Evolutionary conservation across 2,329 filamentous ascomycete genomes (phyloP).

Genomic region (Mariannaea elegans): DNA sequence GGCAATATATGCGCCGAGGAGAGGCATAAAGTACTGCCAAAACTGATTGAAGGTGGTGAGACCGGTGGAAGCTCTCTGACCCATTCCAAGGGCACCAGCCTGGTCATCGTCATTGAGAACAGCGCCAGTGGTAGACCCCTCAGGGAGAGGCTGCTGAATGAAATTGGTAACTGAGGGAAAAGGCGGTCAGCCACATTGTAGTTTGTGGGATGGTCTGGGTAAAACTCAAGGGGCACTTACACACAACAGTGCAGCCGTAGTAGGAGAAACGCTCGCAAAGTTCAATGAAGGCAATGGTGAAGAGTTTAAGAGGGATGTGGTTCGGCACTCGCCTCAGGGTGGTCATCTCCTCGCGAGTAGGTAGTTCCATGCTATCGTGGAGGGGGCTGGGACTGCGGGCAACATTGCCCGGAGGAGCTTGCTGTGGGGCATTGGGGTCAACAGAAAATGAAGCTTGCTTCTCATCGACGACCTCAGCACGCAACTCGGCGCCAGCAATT

Average conservation of each 20-base stretch:
- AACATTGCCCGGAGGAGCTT: too few species aligned
- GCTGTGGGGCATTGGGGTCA: constrained; percentile 11
- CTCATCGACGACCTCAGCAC: constrained; percentile 42
- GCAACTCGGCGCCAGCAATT: constrained; percentile 41
- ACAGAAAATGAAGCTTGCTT: constrained; percentile 39
- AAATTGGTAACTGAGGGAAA: constrained; percentile 66
- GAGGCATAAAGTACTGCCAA: constrained; percentile 68
- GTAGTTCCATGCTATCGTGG: constrained; percentile 21
- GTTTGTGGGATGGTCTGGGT: too few species aligned
- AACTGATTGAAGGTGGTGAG: constrained; percentile 62
- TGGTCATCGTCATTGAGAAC: constrained; percentile 43
- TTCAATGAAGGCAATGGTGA: constrained; percentile 73
- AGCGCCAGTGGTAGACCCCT: constrained; percentile 64
- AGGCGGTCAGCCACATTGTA: too few species aligned
- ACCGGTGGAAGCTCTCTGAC: constrained; percentile 60
- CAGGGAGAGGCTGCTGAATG: constrained; percentile 66
- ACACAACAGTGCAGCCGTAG: constrained; percentile 72
- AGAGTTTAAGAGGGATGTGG: constrained; percentile 66
- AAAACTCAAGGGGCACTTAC: too few species aligned
- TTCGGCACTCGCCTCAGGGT: constrained; percentile 64
- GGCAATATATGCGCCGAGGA: constrained; percentile 60
- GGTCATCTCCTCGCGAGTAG: constrained; percentile 51
- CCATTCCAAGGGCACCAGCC: constrained; percentile 65
- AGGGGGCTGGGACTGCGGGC: neutral
- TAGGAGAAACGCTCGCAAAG: constrained; percentile 78